Evolutionary conservation across 805 yeast genomes (phyloP), one percentile per base, ranked within the genome.

Genomic region (Candida anglica): DNA sequence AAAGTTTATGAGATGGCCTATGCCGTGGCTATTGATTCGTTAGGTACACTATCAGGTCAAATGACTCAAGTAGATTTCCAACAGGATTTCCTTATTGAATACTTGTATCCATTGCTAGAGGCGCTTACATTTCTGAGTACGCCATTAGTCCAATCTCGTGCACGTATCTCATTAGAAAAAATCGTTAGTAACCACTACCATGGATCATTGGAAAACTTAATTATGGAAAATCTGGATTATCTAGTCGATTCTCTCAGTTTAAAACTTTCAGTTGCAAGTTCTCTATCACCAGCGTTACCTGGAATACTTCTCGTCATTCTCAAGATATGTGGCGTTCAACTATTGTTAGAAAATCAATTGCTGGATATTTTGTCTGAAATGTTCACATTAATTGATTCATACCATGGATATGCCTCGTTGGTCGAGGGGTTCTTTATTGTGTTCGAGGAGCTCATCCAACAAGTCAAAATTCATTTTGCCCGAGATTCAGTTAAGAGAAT

Each of bases 341-440:
- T 87, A 16, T 61, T 87, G 10, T 67, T 71, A 20, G 42, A 52
- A 7, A 63, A 64, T 38, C 86, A 78, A 39, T 66, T 91, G 33
- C 75, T 69, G 32, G 98, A 91, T 53, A 68, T 91, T 1, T 63
- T 91, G 14, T 73, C 78, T 30, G 77, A 88, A 3, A 71, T 87
- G 41, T 87, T 91, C 53, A 75, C 80, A 14, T 60, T 89, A 22
- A 66, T 91, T 32, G 98, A 91, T 58, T 67, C 79, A 34, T 91
- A 82, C 49, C 96, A 89, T 58, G 94, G 91, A 0, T 91, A 91
- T 53, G 63, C 79, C 2, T 64, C 69, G 11, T 60, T 93, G 13
- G 79, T 86, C 34, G 80, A 80, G 38, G 86, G 86, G 1, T 80
- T 86, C 39, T 84, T 88, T 41, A 58, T 69, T 3, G 81, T 86